Conservation (phyloP, 192 early-diverging fungal species). For the Chytriomyces confervae region DNA sequence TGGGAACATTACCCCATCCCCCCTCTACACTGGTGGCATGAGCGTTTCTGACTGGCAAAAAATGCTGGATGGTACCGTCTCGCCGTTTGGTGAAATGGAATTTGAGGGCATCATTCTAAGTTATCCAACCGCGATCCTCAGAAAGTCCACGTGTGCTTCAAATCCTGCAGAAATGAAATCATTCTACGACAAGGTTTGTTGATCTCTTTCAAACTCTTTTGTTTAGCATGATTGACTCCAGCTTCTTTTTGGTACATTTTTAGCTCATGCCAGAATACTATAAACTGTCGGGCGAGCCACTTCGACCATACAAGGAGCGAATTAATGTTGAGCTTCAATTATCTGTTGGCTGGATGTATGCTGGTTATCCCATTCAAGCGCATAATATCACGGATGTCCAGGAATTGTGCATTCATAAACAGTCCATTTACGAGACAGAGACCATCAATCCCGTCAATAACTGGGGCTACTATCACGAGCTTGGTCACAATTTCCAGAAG, state of each 20-base stretch:
- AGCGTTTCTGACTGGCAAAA: not conserved
- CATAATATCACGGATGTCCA: not conserved
- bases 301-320: not conserved
- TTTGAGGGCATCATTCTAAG: not conserved
- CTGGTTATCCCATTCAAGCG: not conserved
- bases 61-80: not conserved
- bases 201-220: no score
- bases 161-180: no score
- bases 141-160: no score
- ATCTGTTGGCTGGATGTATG: not conserved
- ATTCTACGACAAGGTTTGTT: not conserved
- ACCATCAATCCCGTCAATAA: not conserved
- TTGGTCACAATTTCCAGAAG: not conserved
- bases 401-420: not conserved
- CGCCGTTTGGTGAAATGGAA: conserved; percentile 3
- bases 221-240: no score
- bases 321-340: not conserved
- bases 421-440: not conserved
- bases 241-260: no score
- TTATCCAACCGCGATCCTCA: not conserved
- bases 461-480: not conserved
- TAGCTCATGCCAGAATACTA: not conserved
- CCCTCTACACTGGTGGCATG: not conserved
- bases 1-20: not conserved
- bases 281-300: not conserved